Conservation (phyloP, 2,329 filamentous ascomycete genomes). For the Sporothrix euskadiensis region DNA sequence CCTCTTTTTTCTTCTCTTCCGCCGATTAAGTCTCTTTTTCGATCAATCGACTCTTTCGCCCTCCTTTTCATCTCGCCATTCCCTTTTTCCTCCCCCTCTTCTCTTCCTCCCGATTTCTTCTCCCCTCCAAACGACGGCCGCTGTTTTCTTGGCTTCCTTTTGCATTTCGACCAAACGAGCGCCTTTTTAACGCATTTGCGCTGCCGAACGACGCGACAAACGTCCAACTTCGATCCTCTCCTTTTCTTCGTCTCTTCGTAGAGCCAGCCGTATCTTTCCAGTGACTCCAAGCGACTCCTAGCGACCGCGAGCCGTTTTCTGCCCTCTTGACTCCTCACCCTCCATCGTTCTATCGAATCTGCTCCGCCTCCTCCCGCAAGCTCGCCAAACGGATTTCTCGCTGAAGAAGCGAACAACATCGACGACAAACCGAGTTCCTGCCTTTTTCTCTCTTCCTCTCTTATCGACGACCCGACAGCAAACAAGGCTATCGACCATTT, state of each 20-base stretch:
- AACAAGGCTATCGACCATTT: background rate
- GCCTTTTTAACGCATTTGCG: background rate
- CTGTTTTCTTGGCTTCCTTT: constrained; percentile 18
- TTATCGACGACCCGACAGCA: constrained; percentile 2
- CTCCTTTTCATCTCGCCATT: background rate
- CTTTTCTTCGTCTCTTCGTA: background rate
- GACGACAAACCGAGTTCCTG: background rate
- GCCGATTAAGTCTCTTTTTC: constrained; percentile 15
- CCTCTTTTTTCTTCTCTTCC: constrained; percentile 18
- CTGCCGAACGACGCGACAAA: constrained; percentile 11
- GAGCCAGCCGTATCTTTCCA: background rate
- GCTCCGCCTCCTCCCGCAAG: background rate
- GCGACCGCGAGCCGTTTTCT: constrained; percentile 15
- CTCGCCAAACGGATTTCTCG: background rate
- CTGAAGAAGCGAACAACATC: background rate
- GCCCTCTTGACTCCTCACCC: background rate
- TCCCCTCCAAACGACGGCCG: constrained; percentile 14
- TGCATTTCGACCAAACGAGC: constrained; percentile 11
- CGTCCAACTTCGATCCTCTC: background rate
- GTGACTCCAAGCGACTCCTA: background rate
- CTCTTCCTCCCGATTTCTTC: background rate
- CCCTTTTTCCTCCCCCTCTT: background rate
- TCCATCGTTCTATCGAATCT: constrained; percentile 4
- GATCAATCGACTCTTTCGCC: background rate
- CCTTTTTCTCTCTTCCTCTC: background rate